Percentiles rank a stretch among this genome's conserved stretches.
phyloP scores from a whole-genome alignment of 2,329 filamentous ascomycete genomes.

The Epichloe gansuensis region DNA sequence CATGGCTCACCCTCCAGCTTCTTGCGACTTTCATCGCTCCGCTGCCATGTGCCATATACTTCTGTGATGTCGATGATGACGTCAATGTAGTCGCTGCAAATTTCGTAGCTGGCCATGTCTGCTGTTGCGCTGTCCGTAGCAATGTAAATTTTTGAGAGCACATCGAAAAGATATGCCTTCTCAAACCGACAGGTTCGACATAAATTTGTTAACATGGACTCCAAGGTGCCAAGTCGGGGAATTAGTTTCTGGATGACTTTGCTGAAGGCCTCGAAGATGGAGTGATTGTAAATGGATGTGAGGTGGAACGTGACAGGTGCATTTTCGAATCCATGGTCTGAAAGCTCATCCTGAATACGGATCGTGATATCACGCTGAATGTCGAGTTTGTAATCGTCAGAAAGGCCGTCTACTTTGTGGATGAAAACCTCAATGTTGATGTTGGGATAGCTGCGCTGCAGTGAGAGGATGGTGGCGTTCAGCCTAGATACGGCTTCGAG shows the following conservation, averaged over 20 bases:
- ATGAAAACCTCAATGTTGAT: conserved; percentile 99
- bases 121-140: conserved; percentile 88
- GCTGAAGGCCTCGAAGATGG: conserved; percentile 94
- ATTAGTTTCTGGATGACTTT: conserved; percentile 98
- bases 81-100: conserved; percentile 97
- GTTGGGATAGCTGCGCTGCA: conserved; percentile 79
- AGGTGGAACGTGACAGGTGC: conserved; percentile 90
- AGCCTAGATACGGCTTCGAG: conserved; percentile 79
- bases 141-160: conserved; percentile 96
- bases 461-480: conserved; percentile 77
- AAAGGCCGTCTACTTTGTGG: conserved; percentile 96
- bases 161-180: conserved; percentile 96
- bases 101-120: conserved; percentile 93
- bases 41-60: conserved; percentile 70
- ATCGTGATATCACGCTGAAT: conserved; percentile 96
- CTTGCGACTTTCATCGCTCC: conserved; percentile 41
- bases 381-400: conserved; percentile 91
- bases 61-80: conserved; percentile 96
- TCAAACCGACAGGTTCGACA: conserved; percentile 91
- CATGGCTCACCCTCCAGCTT: conserved; percentile 47
- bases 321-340: conserved; percentile 85
- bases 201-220: conserved; percentile 86
- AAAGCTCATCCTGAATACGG: conserved; percentile 89
- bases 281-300: conserved; percentile 97
- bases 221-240: conserved; percentile 81